Evolutionary conservation across 805 yeast species (phyloP), one percentile per base, ranked within the genome.

Genomic region (Starmerella tilneyi): DNA sequence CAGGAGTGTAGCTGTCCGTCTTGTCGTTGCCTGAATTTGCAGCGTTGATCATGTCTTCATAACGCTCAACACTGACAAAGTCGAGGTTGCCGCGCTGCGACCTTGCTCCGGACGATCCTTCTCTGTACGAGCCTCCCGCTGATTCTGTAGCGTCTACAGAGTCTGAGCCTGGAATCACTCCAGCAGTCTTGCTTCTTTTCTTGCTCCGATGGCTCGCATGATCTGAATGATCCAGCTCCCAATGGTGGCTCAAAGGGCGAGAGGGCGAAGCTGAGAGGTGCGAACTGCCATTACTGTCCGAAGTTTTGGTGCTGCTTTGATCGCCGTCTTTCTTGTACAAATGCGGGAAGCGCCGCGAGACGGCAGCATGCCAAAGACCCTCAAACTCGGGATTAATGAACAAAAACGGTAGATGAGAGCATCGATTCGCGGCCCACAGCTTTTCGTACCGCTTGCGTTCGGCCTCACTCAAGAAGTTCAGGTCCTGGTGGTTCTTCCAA

Each of bases 361-460:
- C 35, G 19, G 44, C 45, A 5, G 38, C 41, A 13, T 41, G 34
- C 54, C 54, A 51, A 7, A 29, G 28, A 5, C 41, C 43, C 33
- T 48, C 48, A 29, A 20, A 43, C 17, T 32, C 24, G 13, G 41
- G 36, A n/a, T 46, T 44, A 4, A 51, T 39, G 16, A 28, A 49
- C 20, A 51, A 19, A 34, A 32, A 50, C 22, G 50, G 48, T 19
- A 56, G 50, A 40, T 60, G 63, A 12, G 54, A 57, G 2, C 92
- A 94, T 51, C 75, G 76, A 59, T 92, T 92, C 27, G 94, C 78
- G 0, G 81, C 94, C 95, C 95, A 92, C 13, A 92, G 74, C 21
- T 94, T 94, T 62, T 88, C 96, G 62, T 89, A 92, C 30, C 97
- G 65, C 59, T 86, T 86, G 48, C 84, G 71, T 60, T 92, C 97